Conservation (phyloP, 257 asterid species). For the Apocynum venetum region DNA sequence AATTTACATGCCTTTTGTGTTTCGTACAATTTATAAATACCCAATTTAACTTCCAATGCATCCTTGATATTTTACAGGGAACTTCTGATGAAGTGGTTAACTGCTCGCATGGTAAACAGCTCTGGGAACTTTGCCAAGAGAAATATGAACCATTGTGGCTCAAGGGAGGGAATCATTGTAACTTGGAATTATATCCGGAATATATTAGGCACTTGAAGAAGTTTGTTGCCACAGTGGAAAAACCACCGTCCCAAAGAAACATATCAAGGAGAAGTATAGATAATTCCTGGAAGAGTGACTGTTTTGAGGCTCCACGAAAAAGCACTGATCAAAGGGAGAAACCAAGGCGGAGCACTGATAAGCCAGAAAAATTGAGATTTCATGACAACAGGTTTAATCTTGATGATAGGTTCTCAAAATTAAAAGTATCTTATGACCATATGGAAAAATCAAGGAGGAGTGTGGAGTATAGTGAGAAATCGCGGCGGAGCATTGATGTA, state of each 20-base stretch:
- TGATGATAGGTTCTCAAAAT: slow-evolving; percentile 44
- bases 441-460: slow-evolving; percentile 51
- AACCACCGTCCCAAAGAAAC: slow-evolving; percentile 39
- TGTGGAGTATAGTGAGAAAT: slow-evolving; percentile 43
- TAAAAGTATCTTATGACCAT: slow-evolving; percentile 37
- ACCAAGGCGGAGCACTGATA: slow-evolving; percentile 48
- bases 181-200: slow-evolving; percentile 52
- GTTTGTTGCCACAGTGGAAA: slow-evolving; percentile 46
- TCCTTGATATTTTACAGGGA: slow-evolving; percentile 37
- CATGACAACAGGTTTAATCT: slow-evolving; percentile 32
- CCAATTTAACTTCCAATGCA: background rate
- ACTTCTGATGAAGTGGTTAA: slow-evolving; percentile 63
- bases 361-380: slow-evolving; percentile 28
- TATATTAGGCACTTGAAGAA: slow-evolving; percentile 55
- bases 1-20: background rate
- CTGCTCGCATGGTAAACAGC: slow-evolving; percentile 64
- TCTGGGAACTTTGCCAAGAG: slow-evolving; percentile 49
- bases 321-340: slow-evolving; percentile 55
- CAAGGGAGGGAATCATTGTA: slow-evolving; percentile 57
- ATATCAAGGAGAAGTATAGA: slow-evolving; percentile 36
- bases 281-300: slow-evolving; percentile 41
- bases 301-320: slow-evolving; percentile 40
- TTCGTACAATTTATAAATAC: background rate
- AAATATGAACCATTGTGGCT: slow-evolving; percentile 58
- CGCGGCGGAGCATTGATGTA: slow-evolving; percentile 47